phyloP scores from a whole-genome alignment of 208 protist genomes.

The Trichomonas vaginalis region DNA sequence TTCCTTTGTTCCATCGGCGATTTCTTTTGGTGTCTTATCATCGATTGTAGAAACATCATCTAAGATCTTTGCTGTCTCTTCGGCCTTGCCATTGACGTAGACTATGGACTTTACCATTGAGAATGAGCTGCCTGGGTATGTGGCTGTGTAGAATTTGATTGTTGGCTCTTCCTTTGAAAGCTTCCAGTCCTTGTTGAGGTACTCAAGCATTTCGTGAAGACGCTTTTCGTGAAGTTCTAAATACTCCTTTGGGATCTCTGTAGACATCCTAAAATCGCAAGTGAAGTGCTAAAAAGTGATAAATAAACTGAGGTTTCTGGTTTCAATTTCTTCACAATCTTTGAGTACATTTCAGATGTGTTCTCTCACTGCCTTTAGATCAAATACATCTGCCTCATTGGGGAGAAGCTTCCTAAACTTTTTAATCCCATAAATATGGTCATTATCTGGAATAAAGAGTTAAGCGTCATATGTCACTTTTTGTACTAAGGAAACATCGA shows the following conservation, averaged over 20 bases:
- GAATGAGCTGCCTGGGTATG: background rate
- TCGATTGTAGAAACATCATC: background rate
- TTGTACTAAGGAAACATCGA: no score
- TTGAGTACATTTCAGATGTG: no score
- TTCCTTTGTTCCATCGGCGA: background rate
- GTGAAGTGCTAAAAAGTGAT: no score
- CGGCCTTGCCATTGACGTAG: background rate
- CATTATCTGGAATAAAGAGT: no score
- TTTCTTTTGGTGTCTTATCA: background rate
- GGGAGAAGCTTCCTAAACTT: no score
- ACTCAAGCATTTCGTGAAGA: background rate
- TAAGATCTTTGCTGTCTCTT: background rate
- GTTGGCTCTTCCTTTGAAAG: background rate
- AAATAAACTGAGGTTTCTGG: no score
- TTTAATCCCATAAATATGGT: no score
- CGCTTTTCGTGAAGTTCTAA: background rate
- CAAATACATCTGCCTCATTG: no score
- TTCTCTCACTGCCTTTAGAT: no score
- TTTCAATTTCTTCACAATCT: no score
- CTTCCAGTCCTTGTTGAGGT: background rate
- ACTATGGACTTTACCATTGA: background rate
- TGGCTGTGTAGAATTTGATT: background rate
- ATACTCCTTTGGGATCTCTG: background rate
- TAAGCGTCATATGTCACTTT: no score
- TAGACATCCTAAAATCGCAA: no score